Evolutionary conservation across 441 rosid genomes (phyloP), one percentile per base, ranked within the genome.

Genomic region (Pelargonium citronellum): DNA sequence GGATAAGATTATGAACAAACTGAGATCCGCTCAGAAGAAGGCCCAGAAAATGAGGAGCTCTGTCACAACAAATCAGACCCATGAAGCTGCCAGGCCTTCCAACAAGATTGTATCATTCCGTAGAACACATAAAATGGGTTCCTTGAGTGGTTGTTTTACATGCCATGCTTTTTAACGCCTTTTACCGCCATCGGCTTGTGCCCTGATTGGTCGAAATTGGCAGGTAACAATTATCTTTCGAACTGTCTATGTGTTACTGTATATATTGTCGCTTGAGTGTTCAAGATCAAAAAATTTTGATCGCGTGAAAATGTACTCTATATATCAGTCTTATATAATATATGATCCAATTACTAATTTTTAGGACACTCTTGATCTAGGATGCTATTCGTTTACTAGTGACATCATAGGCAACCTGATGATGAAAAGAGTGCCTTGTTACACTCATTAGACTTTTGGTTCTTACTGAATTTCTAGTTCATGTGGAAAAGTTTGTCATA

Each of bases 21-120:
- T 95, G 71, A 85, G 79, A 80, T 83, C 91, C 71, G 95, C 99
- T 67, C 85, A 92, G 75, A 92, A 89, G 87, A 91, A 69, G 83
- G 97, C 97, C n/a, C 91, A 91, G 69, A 94, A 84, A 68, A 87
- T 90, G 99, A 80, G 99, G 75, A 87, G 86, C 74, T 86, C 89
- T n/a, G 58, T 51, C 58, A 51, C 19, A 51, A 60, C 64, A 4
- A 81, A 77, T 80, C 83, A 82, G 74, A 74, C 78, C 37, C 77
- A 77, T 67, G 85, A 82, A 74, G 84, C 74, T 73, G 75, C 89
- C 73, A 74, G 71, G 69, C 73, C 80, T 49, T 72, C 85, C 9
- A 80, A 76, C 27, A 81, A 74, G 85, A 75, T 80, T 37, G 22
- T 82, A 80, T 76, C 88, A 61, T 81, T 86, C 69, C 76, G 78